These are phyloP conservation scores for Saccharomycopsis microspora DNA, from an alignment of 805 yeast genomes.

Conservation along the genomic window DNA sequence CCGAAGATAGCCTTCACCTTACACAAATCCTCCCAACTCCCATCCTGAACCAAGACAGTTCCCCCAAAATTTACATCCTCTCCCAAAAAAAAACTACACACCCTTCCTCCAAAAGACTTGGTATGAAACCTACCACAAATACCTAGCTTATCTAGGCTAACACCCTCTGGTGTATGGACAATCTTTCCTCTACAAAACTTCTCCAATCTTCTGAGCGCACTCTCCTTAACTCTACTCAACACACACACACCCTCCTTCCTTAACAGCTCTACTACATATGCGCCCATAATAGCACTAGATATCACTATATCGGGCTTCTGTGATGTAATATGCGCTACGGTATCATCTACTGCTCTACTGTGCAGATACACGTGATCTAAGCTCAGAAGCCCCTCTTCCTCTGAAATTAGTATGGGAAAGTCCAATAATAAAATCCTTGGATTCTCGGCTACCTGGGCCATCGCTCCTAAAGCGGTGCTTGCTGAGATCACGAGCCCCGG, in stretches of 20 bases:
- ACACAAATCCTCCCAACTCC: conserved; percentile 44
- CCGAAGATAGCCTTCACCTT: conserved; percentile 71
- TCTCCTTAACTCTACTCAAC: conserved; percentile 68
- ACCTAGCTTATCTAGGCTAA: conserved; percentile 40
- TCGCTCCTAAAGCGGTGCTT: too few species aligned
- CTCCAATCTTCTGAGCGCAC: conserved; percentile 68
- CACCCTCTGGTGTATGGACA: conserved; percentile 23
- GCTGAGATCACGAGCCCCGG: too few species aligned
- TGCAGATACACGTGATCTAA: too few species aligned
- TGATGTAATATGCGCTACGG: too few species aligned
- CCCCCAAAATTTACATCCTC: conserved; percentile 66
- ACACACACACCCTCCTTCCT: conserved; percentile 73
- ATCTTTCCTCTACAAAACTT: conserved; percentile 76
- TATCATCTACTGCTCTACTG: too few species aligned
- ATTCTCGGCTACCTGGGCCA: too few species aligned
- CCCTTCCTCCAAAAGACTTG: conserved; percentile 48
- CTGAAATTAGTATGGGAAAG: too few species aligned
- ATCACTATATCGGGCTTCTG: conserved; percentile 64
- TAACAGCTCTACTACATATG: conserved; percentile 63
- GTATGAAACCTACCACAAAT: conserved; percentile 63
- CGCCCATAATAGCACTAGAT: conserved; percentile 71
- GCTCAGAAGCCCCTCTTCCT: too few species aligned
- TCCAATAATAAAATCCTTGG: too few species aligned
- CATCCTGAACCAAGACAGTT: conserved; percentile 78
- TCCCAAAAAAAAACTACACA: conserved; percentile 64